Conservation (phyloP, 2,329 filamentous ascomycete genomes). For the Aspergillus sp. region DNA sequence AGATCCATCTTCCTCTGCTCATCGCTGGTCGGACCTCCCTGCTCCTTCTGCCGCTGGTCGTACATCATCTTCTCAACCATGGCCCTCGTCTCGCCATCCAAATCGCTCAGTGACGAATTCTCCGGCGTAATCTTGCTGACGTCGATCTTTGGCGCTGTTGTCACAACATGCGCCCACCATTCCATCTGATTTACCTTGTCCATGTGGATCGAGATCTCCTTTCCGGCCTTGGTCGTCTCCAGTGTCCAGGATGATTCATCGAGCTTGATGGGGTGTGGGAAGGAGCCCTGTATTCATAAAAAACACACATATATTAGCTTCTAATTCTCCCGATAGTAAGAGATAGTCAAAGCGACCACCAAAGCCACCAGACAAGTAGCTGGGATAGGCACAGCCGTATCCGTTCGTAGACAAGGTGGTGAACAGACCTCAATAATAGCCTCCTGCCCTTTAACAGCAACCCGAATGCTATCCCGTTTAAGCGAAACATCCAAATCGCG, state of each 20-base stretch:
- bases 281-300: slow-evolving; percentile 66
- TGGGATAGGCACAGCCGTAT: too few species aligned
- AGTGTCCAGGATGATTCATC: slow-evolving; percentile 97
- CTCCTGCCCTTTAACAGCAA: slow-evolving; percentile 84
- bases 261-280: slow-evolving; percentile 74
- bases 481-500: slow-evolving; percentile 81
- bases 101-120: slow-evolving; percentile 83
- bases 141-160: slow-evolving; percentile 84
- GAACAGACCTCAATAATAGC: slow-evolving; percentile 71
- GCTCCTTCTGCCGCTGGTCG: slow-evolving; percentile 95
- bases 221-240: slow-evolving; percentile 61
- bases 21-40: slow-evolving; percentile 82
- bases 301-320: background rate
- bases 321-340: background rate
- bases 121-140: slow-evolving; percentile 93
- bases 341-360: background rate
- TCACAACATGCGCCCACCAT: slow-evolving; percentile 96
- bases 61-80: slow-evolving; percentile 99
- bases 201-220: slow-evolving; percentile 84
- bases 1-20: slow-evolving; percentile 95
- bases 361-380: background rate
- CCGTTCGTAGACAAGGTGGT: background rate
- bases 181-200: slow-evolving; percentile 97
- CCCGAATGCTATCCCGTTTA: slow-evolving; percentile 73
- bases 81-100: slow-evolving; percentile 88